Evolutionary conservation across 768 basidiomycete species (phyloP), one percentile per base, ranked within the genome.

Genomic region (Russula virescens): DNA sequence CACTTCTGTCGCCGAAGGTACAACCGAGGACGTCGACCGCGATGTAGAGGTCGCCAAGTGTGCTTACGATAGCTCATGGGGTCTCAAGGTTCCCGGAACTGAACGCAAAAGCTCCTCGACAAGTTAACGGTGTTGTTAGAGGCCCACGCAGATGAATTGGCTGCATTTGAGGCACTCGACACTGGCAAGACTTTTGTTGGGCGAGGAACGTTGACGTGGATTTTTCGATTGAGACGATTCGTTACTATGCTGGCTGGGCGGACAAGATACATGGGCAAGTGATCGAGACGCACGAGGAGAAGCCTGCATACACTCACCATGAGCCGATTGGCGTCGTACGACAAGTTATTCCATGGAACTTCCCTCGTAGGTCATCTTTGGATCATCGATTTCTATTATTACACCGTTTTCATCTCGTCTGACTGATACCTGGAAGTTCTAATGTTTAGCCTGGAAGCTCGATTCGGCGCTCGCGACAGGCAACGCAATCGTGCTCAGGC

Each of bases 191-290:
- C 81, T 2, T 86, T 78, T 69, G 38, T 11, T 77, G 73, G 71
- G 78, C 84, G 14, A 81, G 76, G 61, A 73, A 69, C 19, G 73
- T 68, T 0, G 89, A 90, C 66, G 71, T 89, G 2, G 68, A 69
- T 0, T 73, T 73, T 57, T 73, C 81, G 0, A 77, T 86, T 61
- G 75, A 72, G 23, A 76, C 77, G 34, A 72, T 93, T 66, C 78
- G 83, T 38, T 96, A 95, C 76, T 98, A 88, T 69, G 90, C 85
- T 46, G 94, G 94, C 19, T 91, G 90, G 86, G 90, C 92, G 23
- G 94, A 94, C 77, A 96, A 95, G 76, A 75, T 88, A 57, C 77
- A 80, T 5, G 91, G 89, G 6, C 82, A 90, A 72, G 84, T 83
- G 9, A 85, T 92, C 71, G 89, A 93, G 76, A 83, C 73, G 67